These are phyloP conservation scores for Cladophialophora exuberans DNA, from an alignment of 2,329 filamentous ascomycete genomes.

Conservation along the genomic window DNA sequence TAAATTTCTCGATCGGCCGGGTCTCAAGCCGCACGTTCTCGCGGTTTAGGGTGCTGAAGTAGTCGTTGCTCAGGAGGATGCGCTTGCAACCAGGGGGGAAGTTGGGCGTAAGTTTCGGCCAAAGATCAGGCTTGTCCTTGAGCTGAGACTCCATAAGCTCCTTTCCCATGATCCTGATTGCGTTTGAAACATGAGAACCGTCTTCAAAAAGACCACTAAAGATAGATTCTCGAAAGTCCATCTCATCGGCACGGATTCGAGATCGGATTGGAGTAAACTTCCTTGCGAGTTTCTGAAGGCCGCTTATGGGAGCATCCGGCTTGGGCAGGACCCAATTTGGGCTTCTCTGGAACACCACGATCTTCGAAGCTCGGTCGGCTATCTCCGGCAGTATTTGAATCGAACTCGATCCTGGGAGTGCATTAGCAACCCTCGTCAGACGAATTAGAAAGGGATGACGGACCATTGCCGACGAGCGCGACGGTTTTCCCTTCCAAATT, in stretches of 20 bases:
- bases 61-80: constrained; percentile 56
- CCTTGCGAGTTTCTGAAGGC: too few relatives aligned
- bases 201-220: too few relatives aligned
- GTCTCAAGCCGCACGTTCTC: constrained; percentile 57
- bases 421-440: too few relatives aligned
- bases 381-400: constrained; percentile 62
- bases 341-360: constrained; percentile 61
- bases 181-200: too few relatives aligned
- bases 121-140: neutral
- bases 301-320: too few relatives aligned
- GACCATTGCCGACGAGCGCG: too few relatives aligned
- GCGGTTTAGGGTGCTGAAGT: constrained; percentile 57
- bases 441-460: too few relatives aligned
- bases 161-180: too few relatives aligned
- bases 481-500: too few relatives aligned
- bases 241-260: too few relatives aligned
- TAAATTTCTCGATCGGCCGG: constrained; percentile 50
- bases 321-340: constrained; percentile 63
- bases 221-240: too few relatives aligned
- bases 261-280: too few relatives aligned
- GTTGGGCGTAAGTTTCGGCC: constrained; percentile 52
- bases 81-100: constrained; percentile 50
- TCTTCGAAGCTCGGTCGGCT: constrained; percentile 50
- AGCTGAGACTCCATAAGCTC: neutral
- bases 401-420: constrained; percentile 59